Evolutionary conservation across 805 yeast genomes (phyloP).

Genomic region (Zygosaccharomyces siamensis): DNA sequence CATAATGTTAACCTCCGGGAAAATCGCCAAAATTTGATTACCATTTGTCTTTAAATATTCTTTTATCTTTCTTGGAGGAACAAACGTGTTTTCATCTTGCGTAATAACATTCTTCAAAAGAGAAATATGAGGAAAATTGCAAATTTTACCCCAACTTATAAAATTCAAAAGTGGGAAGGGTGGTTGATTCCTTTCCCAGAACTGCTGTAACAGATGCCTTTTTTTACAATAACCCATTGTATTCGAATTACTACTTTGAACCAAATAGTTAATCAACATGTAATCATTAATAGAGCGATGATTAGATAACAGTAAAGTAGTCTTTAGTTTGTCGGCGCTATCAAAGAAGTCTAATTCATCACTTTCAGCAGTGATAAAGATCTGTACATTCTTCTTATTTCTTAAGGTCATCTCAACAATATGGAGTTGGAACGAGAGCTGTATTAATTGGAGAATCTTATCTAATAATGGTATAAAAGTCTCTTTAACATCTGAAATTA

Average conservation of each 20-base stretch:
- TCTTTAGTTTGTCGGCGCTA: conserved; percentile 9
- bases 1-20: conserved; percentile 81
- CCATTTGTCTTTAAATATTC: conserved; percentile 31
- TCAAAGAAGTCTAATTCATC: conserved; percentile 17
- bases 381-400: conserved; percentile 20
- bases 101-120: conserved; percentile 45
- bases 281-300: conserved; percentile 70
- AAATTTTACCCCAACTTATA: conserved; percentile 64
- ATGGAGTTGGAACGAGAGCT: conserved; percentile 18
- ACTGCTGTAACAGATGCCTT: conserved; percentile 11
- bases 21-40: conserved; percentile 59
- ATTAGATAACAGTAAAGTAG: conserved; percentile 39
- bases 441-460: conserved; percentile 10
- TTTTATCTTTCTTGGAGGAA: conserved; percentile 36
- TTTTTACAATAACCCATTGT: conserved; percentile 6
- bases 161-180: conserved; percentile 47
- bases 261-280: conserved; percentile 42
- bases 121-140: conserved; percentile 55
- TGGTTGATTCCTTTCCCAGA: conserved; percentile 6
- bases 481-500: neutral
- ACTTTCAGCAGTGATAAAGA: conserved; percentile 25
- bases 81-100: conserved; percentile 67
- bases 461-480: conserved; percentile 14
- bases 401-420: conserved; percentile 20
- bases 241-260: conserved; percentile 24